phyloP scores from a whole-genome alignment of 1,139 yeast genomes.

The Saccharomyces uvarum region DNA sequence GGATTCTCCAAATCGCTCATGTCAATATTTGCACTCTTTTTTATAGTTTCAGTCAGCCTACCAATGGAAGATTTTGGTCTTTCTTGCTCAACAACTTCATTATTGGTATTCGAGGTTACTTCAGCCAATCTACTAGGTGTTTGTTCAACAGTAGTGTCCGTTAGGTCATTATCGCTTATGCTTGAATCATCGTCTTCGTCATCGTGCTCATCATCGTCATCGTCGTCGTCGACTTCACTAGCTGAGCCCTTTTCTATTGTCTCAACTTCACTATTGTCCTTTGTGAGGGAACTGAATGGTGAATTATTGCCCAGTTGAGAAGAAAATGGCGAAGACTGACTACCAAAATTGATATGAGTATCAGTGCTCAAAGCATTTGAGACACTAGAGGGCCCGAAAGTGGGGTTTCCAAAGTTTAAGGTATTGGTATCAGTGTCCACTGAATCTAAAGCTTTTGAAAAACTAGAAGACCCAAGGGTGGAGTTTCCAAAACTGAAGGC shows the following conservation, averaged over 20 bases:
- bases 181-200: slow-evolving; percentile 6
- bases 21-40: slow-evolving; percentile 23
- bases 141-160: slow-evolving; percentile 20
- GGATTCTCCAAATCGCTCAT: slow-evolving; percentile 8
- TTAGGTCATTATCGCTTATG: slow-evolving; percentile 2
- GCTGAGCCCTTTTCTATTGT: not conserved
- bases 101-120: not conserved
- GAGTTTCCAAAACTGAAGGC: not conserved
- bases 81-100: not conserved
- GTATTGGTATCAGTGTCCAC: not conserved
- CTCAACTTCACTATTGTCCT: not conserved
- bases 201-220: slow-evolving; percentile 5
- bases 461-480: not conserved
- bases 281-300: not conserved
- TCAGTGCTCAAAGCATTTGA: not conserved
- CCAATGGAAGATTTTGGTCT: slow-evolving; percentile 12
- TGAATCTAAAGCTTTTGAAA: not conserved
- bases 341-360: not conserved
- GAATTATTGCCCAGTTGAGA: not conserved
- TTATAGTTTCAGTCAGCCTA: slow-evolving; percentile 23
- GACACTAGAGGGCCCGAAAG: not conserved
- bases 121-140: slow-evolving; percentile 7
- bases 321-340: not conserved
- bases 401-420: not conserved
- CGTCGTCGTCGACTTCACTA: not conserved